Base-by-base conservation (phyloP, 768 basidiomycete genomes). In the Dacryopinax spathularia region DNA sequence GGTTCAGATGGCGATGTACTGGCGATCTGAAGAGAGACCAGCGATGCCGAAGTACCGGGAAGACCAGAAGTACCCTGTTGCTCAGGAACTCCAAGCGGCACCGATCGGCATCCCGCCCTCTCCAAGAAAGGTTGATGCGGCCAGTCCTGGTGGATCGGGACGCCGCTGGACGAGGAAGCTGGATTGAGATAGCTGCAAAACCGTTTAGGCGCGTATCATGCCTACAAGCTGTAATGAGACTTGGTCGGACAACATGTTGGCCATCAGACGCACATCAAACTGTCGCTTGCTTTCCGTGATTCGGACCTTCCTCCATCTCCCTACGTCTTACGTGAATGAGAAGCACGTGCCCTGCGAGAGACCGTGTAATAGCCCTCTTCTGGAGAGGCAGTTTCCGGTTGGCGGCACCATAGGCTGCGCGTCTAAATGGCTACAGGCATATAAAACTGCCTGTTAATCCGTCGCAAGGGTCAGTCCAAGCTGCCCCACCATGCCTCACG, bases 1-100 rank as follows among this genome's bases (percentile, higher is more conserved):
- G 1, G 76, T 74, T 12, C 93, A 97, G 77, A 79, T 97, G 80
- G 87, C 85, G 79, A 74, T 81, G 76, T 97, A 89, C 73, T 89
- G 88, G 87, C 48, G 48, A 6, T 56, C 48, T 56, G 48, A 56
- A 3, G 48, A 56, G 48, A 56, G 48, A 56, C 48, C 48, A 56
- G 22, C 13, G 3, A 56, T 56, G 25, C 48, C 48, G 48, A 56
- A 56, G 48, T 56, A 56, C 48, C 48, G 48, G 9, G 48, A 56
- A 56, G 48, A 56, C 29, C 48, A 56, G 48, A 56, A 56, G 48
- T 56, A 27, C 29, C 48, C 48, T 27, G 48, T 56, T 56, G 13
- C 48, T 7, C 48, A 56, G 22, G 48, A 56, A 56, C 48, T 56
- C 25, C 13, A 56, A 18, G 31, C 48, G 48, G 48, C 48, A 56